Conservation (phyloP, 1,139 yeast genomes). For the Suhomyces yuchorum region DNA sequence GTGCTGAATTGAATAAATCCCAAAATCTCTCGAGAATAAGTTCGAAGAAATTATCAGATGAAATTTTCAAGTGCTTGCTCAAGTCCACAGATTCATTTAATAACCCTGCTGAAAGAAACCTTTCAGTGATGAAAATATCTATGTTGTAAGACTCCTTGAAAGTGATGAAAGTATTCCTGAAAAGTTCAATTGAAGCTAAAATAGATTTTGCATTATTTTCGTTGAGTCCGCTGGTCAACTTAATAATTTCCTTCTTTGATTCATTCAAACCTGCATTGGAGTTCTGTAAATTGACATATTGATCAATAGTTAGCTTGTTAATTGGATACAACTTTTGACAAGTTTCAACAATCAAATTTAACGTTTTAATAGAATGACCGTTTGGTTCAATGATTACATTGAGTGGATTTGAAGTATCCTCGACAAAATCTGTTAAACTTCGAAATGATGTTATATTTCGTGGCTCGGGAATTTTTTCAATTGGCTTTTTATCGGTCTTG, state of each 20-base stretch:
- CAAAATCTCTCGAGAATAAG: slow-evolving; percentile 48
- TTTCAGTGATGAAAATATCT: slow-evolving; percentile 37
- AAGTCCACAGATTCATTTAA: slow-evolving; percentile 33
- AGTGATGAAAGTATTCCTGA: slow-evolving; percentile 27
- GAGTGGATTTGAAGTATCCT: slow-evolving; percentile 19
- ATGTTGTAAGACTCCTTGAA: slow-evolving; percentile 28
- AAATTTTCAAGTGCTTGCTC: slow-evolving; percentile 20
- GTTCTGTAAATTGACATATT: slow-evolving; percentile 34
- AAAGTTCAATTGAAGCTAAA: slow-evolving; percentile 27
- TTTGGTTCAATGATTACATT: slow-evolving; percentile 26
- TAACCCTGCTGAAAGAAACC: slow-evolving; percentile 40
- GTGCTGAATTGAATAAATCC: slow-evolving; percentile 54
- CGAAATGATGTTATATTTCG: neutral
- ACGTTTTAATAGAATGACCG: slow-evolving; percentile 21
- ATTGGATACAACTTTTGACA: slow-evolving; percentile 47
- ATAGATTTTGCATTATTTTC: slow-evolving; percentile 36
- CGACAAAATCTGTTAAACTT: slow-evolving; percentile 4
- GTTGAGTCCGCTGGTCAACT: slow-evolving; percentile 35
- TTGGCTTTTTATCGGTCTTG: slow-evolving; percentile 8
- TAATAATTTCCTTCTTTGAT: slow-evolving; percentile 28
- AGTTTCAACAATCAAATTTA: slow-evolving; percentile 32
- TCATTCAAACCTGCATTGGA: slow-evolving; percentile 18
- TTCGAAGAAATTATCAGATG: slow-evolving; percentile 21
- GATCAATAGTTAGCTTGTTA: slow-evolving; percentile 41
- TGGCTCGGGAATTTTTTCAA: neutral